Base-by-base conservation (phyloP, 805 yeast species). In the Priceomyces haplophilus region DNA sequence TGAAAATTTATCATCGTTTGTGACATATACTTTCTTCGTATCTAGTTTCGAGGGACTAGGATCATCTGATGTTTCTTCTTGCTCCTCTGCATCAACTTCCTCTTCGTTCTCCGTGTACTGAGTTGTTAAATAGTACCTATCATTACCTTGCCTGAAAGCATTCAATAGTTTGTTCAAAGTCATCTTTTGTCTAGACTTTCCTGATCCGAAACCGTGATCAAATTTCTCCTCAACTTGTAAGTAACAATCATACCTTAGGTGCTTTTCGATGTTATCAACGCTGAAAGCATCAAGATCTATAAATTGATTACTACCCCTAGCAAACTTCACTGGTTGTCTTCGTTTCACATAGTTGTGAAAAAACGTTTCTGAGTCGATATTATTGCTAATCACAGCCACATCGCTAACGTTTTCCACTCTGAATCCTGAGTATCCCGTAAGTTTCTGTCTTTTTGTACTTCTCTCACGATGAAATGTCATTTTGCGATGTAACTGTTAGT, bases 161-260 rank as follows among this genome's bases (percentile, higher is more conserved):
- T 59, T 54, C 40, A 82, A 57, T 37, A 85, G 70, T 15, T 79
- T 78, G 0, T 54, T 53, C 45, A 84, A 68, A 2, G 64, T 58
- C 78, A 82, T 71, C 42, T 70, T 69, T 12, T 71, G 58, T 48
- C 89, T 64, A 42, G 67, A 65, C 16, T 68, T 67, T 1, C 88
- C 88, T 36, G 82, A 75, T 1, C 91, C 91, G 61, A 78, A 85
- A 2, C 90, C 90, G 37, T 81, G 81, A 34, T 69, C 60, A 11
- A 60, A 57, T 51, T 79, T 78, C 48, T 72, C 72, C 53, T 85
- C 91, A 13, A 84, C 80, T 49, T 81, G 78, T 29, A 84, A 54
- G 2, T 46, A 49, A 1, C 51, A 61, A 7, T 66, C 57, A 35
- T 64, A 65, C 3, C 58, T 48, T 27, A 82, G 59, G 2, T 69